These are phyloP conservation scores for Cajanus cajan DNA, from an alignment of 306 rosid genomes.

Conservation along the genomic window DNA sequence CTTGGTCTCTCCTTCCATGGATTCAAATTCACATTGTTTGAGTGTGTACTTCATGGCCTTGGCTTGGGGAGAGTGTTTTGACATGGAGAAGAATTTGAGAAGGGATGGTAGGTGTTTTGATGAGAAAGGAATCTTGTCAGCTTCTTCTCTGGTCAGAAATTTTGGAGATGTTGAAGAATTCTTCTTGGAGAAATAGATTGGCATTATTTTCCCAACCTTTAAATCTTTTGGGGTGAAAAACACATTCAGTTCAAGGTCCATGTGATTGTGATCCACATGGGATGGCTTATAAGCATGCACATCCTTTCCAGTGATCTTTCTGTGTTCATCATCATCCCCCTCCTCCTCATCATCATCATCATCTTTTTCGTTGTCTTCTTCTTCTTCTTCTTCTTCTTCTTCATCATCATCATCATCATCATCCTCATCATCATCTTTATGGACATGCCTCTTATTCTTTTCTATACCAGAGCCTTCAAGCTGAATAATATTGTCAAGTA, in stretches of 20 bases:
- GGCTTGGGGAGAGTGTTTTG: slow-evolving; percentile 60
- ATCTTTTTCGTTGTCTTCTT: neutral
- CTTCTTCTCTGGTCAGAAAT: slow-evolving; percentile 59
- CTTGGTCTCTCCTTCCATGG: slow-evolving; percentile 61
- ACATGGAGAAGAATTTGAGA: slow-evolving; percentile 53
- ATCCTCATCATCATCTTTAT: neutral
- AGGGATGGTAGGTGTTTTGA: slow-evolving; percentile 41
- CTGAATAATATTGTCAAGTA: slow-evolving; percentile 22
- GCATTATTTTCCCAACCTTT: slow-evolving; percentile 50
- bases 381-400: neutral
- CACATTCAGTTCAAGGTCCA: slow-evolving; percentile 50
- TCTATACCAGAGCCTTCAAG: slow-evolving; percentile 7
- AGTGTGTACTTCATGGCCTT: slow-evolving; percentile 61
- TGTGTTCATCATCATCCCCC: neutral
- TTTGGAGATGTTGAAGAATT: slow-evolving; percentile 52
- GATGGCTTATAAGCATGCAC: slow-evolving; percentile 17
- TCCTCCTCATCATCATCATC: neutral
- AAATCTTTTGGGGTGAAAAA: slow-evolving; percentile 66
- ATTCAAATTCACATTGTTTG: slow-evolving; percentile 46
- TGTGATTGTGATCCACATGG: slow-evolving; percentile 39
- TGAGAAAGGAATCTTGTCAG: slow-evolving; percentile 64
- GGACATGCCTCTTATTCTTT: neutral
- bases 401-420: neutral
- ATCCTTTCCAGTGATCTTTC: neutral
- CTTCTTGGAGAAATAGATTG: slow-evolving; percentile 49